Percentiles rank a stretch among this genome's conserved stretches.
Evolutionary conservation across 176 grass and related monocot genomes (phyloP).

Genomic region (Oryza australiensis): DNA sequence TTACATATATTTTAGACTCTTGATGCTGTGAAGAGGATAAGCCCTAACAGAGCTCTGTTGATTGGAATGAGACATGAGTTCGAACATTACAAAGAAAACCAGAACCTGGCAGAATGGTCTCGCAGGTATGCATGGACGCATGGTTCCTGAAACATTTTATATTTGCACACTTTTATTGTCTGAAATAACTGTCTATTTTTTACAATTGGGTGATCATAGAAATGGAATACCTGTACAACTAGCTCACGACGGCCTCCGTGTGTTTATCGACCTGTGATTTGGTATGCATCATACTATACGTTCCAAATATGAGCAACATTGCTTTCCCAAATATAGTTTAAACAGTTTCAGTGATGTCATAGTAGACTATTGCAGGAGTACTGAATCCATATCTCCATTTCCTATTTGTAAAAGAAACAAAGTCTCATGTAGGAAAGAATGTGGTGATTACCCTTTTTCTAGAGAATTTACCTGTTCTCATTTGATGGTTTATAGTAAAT

Average conservation of each 20-base stretch:
- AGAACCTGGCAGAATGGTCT: slow-evolving; percentile 72
- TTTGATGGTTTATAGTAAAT: neutral
- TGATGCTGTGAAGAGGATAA: slow-evolving; percentile 77
- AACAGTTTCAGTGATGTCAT: neutral
- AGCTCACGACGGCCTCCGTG: slow-evolving; percentile 57
- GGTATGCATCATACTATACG: neutral
- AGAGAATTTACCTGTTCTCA: neutral
- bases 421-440: neutral
- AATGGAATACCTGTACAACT: slow-evolving; percentile 85
- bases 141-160: slow-evolving; percentile 4
- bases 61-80: slow-evolving; percentile 91
- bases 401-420: neutral
- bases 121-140: slow-evolving; percentile 29
- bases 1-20: slow-evolving; percentile 46
- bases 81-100: slow-evolving; percentile 71
- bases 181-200: neutral
- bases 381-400: neutral
- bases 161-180: neutral
- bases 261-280: slow-evolving; percentile 40
- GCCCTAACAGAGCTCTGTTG: slow-evolving; percentile 71
- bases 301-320: neutral
- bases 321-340: neutral
- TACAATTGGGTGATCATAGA: slow-evolving; percentile 35
- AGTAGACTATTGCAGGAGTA: neutral
- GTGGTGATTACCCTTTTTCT: neutral